phyloP scores from a whole-genome alignment of 176 grass and related monocot species.

The Aegilops speltoides region DNA sequence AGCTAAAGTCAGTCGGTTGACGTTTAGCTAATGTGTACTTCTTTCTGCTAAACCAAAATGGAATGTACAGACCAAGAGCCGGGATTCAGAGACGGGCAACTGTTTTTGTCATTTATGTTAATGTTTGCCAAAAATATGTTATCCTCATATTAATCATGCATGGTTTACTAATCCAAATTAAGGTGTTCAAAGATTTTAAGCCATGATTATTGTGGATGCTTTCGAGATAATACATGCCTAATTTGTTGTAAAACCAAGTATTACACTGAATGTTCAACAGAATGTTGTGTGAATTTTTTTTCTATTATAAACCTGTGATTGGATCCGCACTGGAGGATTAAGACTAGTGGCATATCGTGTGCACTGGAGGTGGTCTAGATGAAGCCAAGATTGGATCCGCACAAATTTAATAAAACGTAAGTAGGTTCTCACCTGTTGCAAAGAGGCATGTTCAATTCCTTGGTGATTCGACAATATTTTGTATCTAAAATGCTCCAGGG shows the following conservation, averaged over 20 bases:
- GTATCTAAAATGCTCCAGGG: neutral
- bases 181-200: neutral
- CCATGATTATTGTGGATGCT: neutral
- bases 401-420: neutral
- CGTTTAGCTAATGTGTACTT: neutral
- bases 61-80: neutral
- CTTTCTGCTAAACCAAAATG: neutral
- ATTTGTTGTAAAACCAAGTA: neutral
- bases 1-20: no score
- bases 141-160: neutral
- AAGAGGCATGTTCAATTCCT: neutral
- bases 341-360: neutral
- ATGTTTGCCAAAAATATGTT: neutral
- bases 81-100: neutral
- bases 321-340: neutral
- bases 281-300: neutral
- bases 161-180: neutral
- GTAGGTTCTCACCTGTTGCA: neutral
- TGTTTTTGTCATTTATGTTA: neutral
- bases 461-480: neutral
- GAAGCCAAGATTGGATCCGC: neutral
- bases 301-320: neutral
- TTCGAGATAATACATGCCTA: neutral
- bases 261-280: neutral
- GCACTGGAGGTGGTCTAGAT: neutral